These are phyloP conservation scores for Endocarpon pusillum DNA, from an alignment of 495 filamentous ascomycete genomes.

Conservation along the genomic window DNA sequence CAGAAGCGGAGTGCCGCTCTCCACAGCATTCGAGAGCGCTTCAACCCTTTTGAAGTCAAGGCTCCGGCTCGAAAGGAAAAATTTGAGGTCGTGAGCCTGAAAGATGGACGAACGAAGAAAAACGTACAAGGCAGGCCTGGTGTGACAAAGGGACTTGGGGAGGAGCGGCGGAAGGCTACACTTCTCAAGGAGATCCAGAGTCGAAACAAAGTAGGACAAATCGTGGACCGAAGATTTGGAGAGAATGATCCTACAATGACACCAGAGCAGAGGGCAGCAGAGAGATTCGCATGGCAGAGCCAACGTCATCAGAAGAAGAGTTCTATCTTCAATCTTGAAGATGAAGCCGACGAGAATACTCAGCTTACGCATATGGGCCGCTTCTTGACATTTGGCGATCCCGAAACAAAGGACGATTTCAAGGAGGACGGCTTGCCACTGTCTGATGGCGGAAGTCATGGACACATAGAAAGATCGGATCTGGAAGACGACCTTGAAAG, in stretches of 20 bases:
- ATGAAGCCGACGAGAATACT: conserved; percentile 48
- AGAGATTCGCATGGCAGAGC: conserved; percentile 78
- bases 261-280: conserved; percentile 80
- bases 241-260: conserved; percentile 90
- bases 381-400: conserved; percentile 43
- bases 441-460: conserved; percentile 32
- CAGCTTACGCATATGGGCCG: conserved; percentile 74
- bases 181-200: conserved; percentile 72
- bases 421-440: conserved; percentile 48
- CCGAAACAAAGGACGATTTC: conserved; percentile 50
- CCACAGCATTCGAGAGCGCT: conserved; percentile 73
- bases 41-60: conserved; percentile 95
- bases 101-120: conserved; percentile 27
- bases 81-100: conserved; percentile 53
- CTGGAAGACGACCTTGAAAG: conserved; percentile 46
- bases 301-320: conserved; percentile 50
- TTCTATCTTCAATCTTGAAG: conserved; percentile 80
- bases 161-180: conserved; percentile 69
- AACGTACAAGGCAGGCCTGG: conserved; percentile 54
- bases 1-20: conserved; percentile 57
- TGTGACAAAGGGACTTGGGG: conserved; percentile 67
- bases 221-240: conserved; percentile 85
- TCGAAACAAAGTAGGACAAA: conserved; percentile 77
- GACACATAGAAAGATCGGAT: conserved; percentile 68
- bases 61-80: conserved; percentile 48